phyloP scores from a whole-genome alignment of 768 basidiomycete species.

The Xerocomus potaroensis region DNA sequence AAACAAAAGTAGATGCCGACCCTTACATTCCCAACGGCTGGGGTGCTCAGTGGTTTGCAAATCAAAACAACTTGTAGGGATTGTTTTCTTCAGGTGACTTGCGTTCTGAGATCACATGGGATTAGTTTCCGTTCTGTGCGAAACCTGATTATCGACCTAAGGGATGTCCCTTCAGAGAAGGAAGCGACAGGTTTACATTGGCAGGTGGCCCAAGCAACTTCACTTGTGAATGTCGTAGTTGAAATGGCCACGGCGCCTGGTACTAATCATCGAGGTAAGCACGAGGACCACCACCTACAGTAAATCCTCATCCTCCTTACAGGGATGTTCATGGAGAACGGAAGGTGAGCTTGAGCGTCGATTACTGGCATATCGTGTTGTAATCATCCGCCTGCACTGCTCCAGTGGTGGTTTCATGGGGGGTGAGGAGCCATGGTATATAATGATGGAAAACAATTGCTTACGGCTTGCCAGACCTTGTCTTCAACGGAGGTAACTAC shows the following conservation, averaged over 20 bases:
- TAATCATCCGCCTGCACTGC: background rate
- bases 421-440: conserved; percentile 42
- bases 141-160: conserved; percentile 70
- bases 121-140: conserved; percentile 63
- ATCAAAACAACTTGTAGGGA: conserved; percentile 23
- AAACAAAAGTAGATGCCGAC: conserved; percentile 50
- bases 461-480: conserved; percentile 28
- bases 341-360: conserved; percentile 38
- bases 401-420: conserved; percentile 44
- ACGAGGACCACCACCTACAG: background rate
- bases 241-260: conserved; percentile 61
- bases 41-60: conserved; percentile 21
- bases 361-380: background rate
- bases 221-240: conserved; percentile 65
- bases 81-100: background rate
- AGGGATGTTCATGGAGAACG: conserved; percentile 75
- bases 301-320: background rate
- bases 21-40: conserved; percentile 59
- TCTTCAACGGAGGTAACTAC: conserved; percentile 39
- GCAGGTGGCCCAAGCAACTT: conserved; percentile 79
- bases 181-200: conserved; percentile 71
- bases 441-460: background rate
- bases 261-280: conserved; percentile 62
- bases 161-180: conserved; percentile 46
- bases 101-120: conserved; percentile 1